phyloP scores from a whole-genome alignment of 257 asterid genomes.

The Jaltomata sinuosa region DNA sequence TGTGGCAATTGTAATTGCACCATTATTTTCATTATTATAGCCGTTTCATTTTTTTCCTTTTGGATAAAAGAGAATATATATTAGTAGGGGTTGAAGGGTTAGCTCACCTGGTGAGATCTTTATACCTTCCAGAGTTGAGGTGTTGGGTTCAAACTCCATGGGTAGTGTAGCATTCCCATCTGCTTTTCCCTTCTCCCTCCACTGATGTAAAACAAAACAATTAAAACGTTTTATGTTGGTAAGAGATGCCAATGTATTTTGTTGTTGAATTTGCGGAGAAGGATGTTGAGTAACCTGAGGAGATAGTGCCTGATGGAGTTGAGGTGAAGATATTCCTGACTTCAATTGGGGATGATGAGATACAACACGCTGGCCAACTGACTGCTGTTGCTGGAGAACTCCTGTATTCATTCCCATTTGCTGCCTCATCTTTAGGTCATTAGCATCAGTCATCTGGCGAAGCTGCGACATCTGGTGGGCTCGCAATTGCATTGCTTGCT shows the following conservation, averaged over 20 bases:
- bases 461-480: slow-evolving; percentile 56
- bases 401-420: slow-evolving; percentile 70
- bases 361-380: slow-evolving; percentile 57
- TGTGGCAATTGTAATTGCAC: background rate
- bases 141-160: background rate
- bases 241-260: no score
- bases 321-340: slow-evolving; percentile 68
- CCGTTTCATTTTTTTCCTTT: background rate
- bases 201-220: no score
- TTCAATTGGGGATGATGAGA: slow-evolving; percentile 61
- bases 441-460: slow-evolving; percentile 59
- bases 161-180: no score
- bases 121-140: background rate
- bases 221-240: no score
- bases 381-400: slow-evolving; percentile 50
- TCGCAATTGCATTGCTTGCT: slow-evolving; percentile 23
- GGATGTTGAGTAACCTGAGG: slow-evolving; percentile 37
- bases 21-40: background rate
- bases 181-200: no score
- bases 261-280: no score
- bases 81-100: background rate
- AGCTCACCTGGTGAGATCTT: background rate
- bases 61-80: background rate
- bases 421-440: slow-evolving; percentile 67
- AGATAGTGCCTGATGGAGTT: slow-evolving; percentile 56